Evolutionary conservation across 208 protist genomes (phyloP), one percentile per base, ranked within the genome.

Genomic region (Wallacemonas sp.): DNA sequence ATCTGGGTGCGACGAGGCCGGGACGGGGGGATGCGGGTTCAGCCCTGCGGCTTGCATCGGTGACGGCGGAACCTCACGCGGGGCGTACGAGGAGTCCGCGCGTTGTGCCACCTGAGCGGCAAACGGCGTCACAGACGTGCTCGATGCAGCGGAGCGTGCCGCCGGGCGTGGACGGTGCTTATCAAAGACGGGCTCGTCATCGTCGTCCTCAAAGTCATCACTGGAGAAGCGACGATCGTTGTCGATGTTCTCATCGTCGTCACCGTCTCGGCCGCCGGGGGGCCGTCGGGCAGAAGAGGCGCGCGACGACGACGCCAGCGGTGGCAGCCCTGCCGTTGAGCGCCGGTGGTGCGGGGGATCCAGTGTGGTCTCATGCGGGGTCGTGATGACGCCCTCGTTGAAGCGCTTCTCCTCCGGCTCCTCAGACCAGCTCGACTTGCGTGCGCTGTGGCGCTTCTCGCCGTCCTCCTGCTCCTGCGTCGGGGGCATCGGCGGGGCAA

Each of bases 371-470:
- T 6, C 43, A 17, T 23, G 43, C 17, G 11, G 43, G 11, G 5
- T 49, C 24, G 48, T 1, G 24, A 34, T 41, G 36, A 11, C 32
- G 19, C 52, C 52, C 32, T 58, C 52, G 52, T 58, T 58, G 52
- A 58, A 58, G 4, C 52, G 52, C 52, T 23, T 34, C 52, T 58
- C 52, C 30, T 58, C 52, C 52, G 52, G 12, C 52, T 58, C 52
- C 32, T 58, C 52, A 8, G 52, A 58, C 52, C 52, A 58, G 30
- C 32, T 24, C 1, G 52, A 43, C 52, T 58, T 58, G 52, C 52
- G 52, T 8, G 26, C n/a, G 17, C 30, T 58, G 52, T 58, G 52
- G n/a, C 52, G 52, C 52, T 24, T 33, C 29, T 58, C 52, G 8
- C 19, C 30, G 16, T 55, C 21, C 9, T 6, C 26, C 44, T 49